Base-by-base conservation (phyloP, 2,329 filamentous ascomycete genomes). In the Aspergillus alliaceus region DNA sequence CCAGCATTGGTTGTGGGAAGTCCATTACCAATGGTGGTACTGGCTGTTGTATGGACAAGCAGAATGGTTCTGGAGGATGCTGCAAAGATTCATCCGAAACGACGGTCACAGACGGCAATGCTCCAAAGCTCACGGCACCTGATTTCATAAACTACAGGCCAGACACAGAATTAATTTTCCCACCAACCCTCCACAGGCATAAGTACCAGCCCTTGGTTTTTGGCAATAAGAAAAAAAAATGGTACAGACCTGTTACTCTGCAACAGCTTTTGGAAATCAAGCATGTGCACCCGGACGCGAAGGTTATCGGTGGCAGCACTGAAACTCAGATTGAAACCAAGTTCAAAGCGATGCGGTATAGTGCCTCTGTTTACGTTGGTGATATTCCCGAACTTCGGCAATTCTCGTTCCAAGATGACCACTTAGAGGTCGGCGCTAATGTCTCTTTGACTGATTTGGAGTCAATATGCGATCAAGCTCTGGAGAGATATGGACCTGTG, bases 321-420 rank as follows among this genome's bases (percentile, higher is more conserved):
- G 95, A 99, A 75, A 98, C 93, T 0, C 95, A 98, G 75, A 98
- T 99, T 59, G 95, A 99, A 76, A 90, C 96, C 77, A 97, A 96
- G 76, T 98, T 99, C 84, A 98, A 98, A 78, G 91, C 89, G 1
- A 85, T 96, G 80, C 85, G 92, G 66, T 98, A 98, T 71, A 88
- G 89, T 4, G 86, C 90, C 1, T 97, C 93, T 0, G 90, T 99
- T 0, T 98, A 89, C 64, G 90, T 98, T 9, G 93, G 93, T 11
- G 95, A 99, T 68, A 96, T 99, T 57, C 80, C 90, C 1, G 95
- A 98, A 75, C 78, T 99, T 57, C 84, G 91, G 12, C 89, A 93
- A 64, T 98, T 91, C 70, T 82, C 80, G 4, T 88, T 97, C 71
- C 82, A 89, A 40, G 87, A 93, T 4, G 87, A 96, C 57, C 82